These are phyloP conservation scores for barrel medic (Medicago truncatula) DNA, from an alignment of 306 rosid genomes.

Conservation along the genomic window MtrunA17r5.0-ANR NC_053048.1:9310501-9311000, in stretches of 20 bases:
- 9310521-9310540: background rate
- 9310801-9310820: conserved; percentile 25
- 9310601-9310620: conserved; percentile 17
- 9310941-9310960: conserved; percentile 6
- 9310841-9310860: conserved; percentile 1
- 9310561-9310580: background rate
- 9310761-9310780: conserved; percentile 4
- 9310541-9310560: background rate
- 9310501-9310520: background rate
- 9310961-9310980: background rate
- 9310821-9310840: background rate
- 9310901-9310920: conserved; percentile 16
- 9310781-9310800: conserved; percentile 9
- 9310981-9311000: conserved; percentile 20
- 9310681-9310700: background rate
- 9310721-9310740: background rate
- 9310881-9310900: conserved; percentile 9
- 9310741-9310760: conserved; percentile 1
- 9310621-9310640: conserved; percentile 13
- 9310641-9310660: background rate
- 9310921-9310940: conserved; percentile 29
- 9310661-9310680: background rate
- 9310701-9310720: background rate
- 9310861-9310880: conserved; percentile 27
- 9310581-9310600: background rate